Conservation (phyloP, 257 asterid species). For the Ajuga chamaepitys region DNA sequence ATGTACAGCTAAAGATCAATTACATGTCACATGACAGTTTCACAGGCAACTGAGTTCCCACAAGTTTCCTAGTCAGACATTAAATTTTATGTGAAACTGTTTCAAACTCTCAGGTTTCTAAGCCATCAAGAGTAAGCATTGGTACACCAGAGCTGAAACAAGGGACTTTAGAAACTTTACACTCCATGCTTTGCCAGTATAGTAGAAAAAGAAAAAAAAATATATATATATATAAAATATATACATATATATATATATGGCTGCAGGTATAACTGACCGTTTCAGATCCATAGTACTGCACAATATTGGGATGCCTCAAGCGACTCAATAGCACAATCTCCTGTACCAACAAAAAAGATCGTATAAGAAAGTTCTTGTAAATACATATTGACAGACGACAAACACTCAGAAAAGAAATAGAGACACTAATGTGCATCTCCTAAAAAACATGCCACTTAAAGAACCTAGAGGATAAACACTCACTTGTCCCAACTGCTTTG, state of each 20-base stretch:
- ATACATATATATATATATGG: not conserved
- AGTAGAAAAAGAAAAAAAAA: no score
- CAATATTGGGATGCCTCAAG: conserved; percentile 87
- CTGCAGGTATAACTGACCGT: conserved; percentile 45
- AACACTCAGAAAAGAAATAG: not conserved
- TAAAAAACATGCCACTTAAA: not conserved
- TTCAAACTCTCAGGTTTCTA: conserved; percentile 7
- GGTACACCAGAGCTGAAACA: conserved; percentile 10
- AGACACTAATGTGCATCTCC: not conserved
- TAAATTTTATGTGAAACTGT: not conserved
- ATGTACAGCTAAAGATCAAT: not conserved
- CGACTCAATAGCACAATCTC: conserved; percentile 86
- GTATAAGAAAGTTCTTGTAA: conserved; percentile 12
- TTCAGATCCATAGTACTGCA: conserved; percentile 94
- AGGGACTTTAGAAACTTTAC: conserved; percentile 1
- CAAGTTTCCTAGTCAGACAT: not conserved
- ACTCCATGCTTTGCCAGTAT: not conserved
- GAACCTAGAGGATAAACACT: conserved; percentile 24
- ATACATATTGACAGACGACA: not conserved
- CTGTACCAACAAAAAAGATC: conserved; percentile 38
- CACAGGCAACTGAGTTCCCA: not conserved
- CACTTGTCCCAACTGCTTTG: conserved; percentile 92
- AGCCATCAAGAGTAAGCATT: conserved; percentile 4
- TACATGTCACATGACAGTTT: not conserved
- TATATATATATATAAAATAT: no score